Percentiles rank a stretch among this genome's conserved stretches.
These are phyloP conservation scores for Plasmodium gonderi DNA, from an alignment of 169 alveolate species.

Conservation along the genomic window DNA sequence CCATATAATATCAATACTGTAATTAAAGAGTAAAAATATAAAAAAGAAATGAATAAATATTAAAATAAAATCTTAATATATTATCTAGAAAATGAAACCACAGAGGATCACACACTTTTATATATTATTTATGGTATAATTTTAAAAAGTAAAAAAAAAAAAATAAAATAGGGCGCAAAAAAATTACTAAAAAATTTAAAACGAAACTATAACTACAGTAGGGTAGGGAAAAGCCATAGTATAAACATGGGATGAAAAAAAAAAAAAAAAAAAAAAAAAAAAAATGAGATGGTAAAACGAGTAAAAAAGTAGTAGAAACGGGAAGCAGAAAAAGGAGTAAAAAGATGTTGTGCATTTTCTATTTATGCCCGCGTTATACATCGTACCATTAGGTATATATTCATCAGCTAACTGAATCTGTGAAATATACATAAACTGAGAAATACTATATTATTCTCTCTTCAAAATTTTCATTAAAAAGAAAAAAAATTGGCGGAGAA, in stretches of 20 bases:
- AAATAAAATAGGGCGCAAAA: slow-evolving; percentile 5
- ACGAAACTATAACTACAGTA: background rate
- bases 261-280: background rate
- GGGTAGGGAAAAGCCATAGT: slow-evolving; percentile 1
- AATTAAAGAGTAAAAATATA: slow-evolving; percentile 25
- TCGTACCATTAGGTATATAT: background rate
- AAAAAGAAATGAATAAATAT: background rate
- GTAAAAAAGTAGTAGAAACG: background rate
- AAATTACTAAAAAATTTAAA: background rate
- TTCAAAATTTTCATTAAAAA: background rate
- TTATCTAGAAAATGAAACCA: background rate
- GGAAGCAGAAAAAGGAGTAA: background rate
- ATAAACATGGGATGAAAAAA: background rate
- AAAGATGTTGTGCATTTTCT: background rate
- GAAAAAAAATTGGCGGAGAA: slow-evolving; percentile 65
- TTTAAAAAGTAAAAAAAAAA: background rate
- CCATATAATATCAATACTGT: background rate
- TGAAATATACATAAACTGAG: background rate
- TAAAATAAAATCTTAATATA: background rate
- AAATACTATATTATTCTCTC: background rate
- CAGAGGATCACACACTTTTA: too few relatives aligned
- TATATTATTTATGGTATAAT: background rate
- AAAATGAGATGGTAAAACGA: background rate
- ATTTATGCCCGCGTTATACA: background rate
- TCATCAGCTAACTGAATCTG: background rate